These are phyloP conservation scores for Trypanosoma vivax DNA, from an alignment of 208 protist species.

Conservation along the genomic window DNA sequence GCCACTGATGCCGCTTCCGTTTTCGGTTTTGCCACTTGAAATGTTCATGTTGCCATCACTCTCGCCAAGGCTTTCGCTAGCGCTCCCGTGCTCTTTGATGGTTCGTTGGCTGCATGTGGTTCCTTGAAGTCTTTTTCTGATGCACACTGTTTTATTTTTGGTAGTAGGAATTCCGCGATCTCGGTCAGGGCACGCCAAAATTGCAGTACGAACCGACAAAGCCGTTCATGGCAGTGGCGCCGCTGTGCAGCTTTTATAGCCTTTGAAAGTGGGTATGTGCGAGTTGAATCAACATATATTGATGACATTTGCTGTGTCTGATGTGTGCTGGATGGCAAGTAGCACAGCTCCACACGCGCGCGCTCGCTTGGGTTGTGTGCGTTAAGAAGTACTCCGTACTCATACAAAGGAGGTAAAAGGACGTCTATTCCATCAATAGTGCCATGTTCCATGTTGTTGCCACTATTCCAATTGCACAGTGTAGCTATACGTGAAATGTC, in stretches of 20 bases:
- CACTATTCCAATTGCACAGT: conserved; percentile 57
- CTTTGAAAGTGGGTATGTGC: conserved; percentile 16
- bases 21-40: neutral
- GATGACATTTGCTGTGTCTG: neutral
- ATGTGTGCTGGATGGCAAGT: conserved; percentile 10
- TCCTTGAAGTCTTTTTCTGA: conserved; percentile 7
- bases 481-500: conserved; percentile 51
- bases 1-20: neutral
- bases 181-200: conserved; percentile 51
- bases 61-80: neutral
- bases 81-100: conserved; percentile 1
- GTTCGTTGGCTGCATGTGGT: neutral
- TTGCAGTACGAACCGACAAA: conserved; percentile 57
- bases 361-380: conserved; percentile 66
- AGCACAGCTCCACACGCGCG: conserved; percentile 46
- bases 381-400: conserved; percentile 70
- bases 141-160: conserved; percentile 24
- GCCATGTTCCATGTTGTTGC: conserved; percentile 18
- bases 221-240: conserved; percentile 60
- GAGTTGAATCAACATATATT: conserved; percentile 2
- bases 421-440: neutral
- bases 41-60: conserved; percentile 12
- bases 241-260: conserved; percentile 46
- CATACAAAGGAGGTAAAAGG: conserved; percentile 34
- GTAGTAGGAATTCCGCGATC: conserved; percentile 31